Percentiles rank a stretch among this genome's conserved stretches.
Evolutionary conservation across 202 grass and related monocot species (phyloP).

Genomic region (Digitaria exilis): DNA sequence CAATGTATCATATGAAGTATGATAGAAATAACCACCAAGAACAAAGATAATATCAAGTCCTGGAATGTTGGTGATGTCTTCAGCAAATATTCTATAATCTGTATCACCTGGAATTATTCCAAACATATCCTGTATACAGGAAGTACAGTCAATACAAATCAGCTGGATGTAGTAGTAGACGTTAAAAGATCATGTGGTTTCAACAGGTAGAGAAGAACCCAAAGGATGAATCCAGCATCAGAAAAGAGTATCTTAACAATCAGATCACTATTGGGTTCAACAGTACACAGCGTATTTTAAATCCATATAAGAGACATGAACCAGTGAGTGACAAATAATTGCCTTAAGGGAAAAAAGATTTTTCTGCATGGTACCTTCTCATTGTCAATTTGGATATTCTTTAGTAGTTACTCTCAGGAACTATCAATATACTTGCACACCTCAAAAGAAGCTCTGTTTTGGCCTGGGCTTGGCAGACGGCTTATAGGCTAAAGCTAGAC

Average conservation of each 20-base stretch:
- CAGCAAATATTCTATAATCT: slow-evolving; percentile 98
- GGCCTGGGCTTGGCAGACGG: background rate
- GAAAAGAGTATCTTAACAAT: background rate
- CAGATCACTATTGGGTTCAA: background rate
- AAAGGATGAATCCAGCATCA: background rate
- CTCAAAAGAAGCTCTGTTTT: background rate
- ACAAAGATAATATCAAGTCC: slow-evolving; percentile 99
- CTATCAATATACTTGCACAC: background rate
- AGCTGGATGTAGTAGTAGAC: background rate
- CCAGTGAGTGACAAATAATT: too few relatives aligned
- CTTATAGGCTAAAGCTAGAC: background rate
- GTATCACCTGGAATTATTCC: slow-evolving; percentile 99
- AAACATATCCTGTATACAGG: slow-evolving; percentile 86
- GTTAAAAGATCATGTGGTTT: background rate
- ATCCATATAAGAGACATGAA: background rate
- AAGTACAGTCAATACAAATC: slow-evolving; percentile 34
- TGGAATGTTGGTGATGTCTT: slow-evolving; percentile 90
- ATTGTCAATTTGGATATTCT: too few relatives aligned
- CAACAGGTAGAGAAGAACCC: slow-evolving; percentile 1
- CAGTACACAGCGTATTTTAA: slow-evolving; percentile 1
- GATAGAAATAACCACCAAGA: slow-evolving; percentile 98
- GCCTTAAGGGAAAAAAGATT: too few relatives aligned
- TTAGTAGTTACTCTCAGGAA: background rate
- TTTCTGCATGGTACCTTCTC: too few relatives aligned
- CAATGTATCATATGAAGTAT: slow-evolving; percentile 93